These are phyloP conservation scores for Neocallimastix lanati DNA, from an alignment of 192 early-diverging fungal species.

Conservation along the genomic window DNA sequence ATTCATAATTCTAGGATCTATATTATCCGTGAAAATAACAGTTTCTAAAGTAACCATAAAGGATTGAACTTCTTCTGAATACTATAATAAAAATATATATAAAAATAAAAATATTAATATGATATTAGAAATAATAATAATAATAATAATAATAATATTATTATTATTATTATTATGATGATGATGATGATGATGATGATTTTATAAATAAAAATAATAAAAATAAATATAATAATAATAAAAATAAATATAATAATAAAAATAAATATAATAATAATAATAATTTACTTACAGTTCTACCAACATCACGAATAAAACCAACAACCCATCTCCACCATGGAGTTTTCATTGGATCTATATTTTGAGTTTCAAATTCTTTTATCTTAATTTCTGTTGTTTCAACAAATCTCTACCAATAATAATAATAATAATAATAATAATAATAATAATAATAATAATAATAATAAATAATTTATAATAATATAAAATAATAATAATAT, in stretches of 20 bases:
- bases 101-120: neutral
- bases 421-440: neutral
- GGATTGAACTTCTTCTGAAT: conserved; percentile 25
- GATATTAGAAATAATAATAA: neutral
- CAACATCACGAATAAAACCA: conserved; percentile 39
- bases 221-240: too few relatives aligned
- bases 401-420: neutral
- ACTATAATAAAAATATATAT: conserved; percentile 11
- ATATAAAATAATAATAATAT: too few relatives aligned
- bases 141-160: too few relatives aligned
- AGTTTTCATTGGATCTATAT: conserved; percentile 6
- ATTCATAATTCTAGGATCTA: conserved; percentile 22
- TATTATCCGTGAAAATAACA: conserved; percentile 21
- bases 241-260: neutral
- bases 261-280: neutral
- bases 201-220: too few relatives aligned
- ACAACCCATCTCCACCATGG: conserved; percentile 35
- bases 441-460: conserved; percentile 12
- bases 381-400: neutral
- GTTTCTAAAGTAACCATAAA: conserved; percentile 38
- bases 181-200: too few relatives aligned
- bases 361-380: neutral
- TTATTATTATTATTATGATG: too few relatives aligned
- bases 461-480: neutral
- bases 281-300: conserved; percentile 36